Conservation (phyloP, 2,329 filamentous ascomycete species). For the Ciborinia camelliae region DNA sequence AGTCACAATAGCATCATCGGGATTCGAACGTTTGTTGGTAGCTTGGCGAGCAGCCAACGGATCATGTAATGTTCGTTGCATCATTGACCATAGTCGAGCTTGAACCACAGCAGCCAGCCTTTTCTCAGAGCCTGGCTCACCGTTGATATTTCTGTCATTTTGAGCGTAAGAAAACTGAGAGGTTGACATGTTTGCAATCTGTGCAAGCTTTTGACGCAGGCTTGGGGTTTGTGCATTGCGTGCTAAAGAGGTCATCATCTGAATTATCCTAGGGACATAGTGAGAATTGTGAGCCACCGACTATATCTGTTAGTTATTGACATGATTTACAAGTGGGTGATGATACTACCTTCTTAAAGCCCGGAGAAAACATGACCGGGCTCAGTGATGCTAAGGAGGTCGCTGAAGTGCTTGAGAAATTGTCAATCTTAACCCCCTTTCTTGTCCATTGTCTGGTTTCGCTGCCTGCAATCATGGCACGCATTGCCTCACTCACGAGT, state of each 20-base stretch:
- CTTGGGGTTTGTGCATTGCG: constrained; percentile 16
- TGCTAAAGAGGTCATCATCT: constrained; percentile 15
- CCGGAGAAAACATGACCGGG: constrained; percentile 33
- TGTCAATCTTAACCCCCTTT: constrained; percentile 22
- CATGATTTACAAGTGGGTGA: neutral
- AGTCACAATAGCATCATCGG: neutral
- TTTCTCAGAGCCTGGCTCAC: constrained; percentile 16
- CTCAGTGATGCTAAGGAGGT: constrained; percentile 16
- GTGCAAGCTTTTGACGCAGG: constrained; percentile 13
- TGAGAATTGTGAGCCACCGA: constrained; percentile 17
- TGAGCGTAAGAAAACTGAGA: neutral
- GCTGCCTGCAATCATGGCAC: constrained; percentile 22
- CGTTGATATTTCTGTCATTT: neutral
- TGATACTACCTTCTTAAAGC: constrained; percentile 30
- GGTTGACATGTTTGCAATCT: neutral
- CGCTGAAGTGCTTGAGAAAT: constrained; percentile 6
- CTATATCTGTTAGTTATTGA: constrained; percentile 11
- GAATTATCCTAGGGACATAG: constrained; percentile 16
- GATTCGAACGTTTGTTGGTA: neutral
- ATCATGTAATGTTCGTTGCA: constrained; percentile 29
- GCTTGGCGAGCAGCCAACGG: constrained; percentile 17
- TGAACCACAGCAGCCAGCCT: constrained; percentile 25
- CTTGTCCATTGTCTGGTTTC: neutral
- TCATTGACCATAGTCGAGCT: constrained; percentile 31
- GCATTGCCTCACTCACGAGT: constrained; percentile 21